Evolutionary conservation across 2,329 filamentous ascomycete genomes (phyloP), one percentile per base, ranked within the genome.

Genomic region (Penicillium sp.): DNA sequence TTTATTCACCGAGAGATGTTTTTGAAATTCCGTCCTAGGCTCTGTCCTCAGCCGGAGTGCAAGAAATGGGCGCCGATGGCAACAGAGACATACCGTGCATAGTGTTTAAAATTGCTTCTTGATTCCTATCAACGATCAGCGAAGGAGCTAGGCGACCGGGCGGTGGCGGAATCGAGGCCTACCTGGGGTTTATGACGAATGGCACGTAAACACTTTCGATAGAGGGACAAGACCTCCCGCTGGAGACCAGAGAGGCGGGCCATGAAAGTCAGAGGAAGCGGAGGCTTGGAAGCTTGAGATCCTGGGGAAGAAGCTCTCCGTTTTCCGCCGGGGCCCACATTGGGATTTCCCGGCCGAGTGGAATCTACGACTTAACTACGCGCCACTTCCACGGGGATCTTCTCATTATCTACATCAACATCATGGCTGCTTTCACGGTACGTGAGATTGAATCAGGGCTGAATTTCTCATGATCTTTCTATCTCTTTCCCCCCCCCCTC

Each of bases 151-250:
- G 18, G 29, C 15, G 33, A 8, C 18, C n/a, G 4, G 16, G 23
- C 21, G 26, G 21, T 39, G 26, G 31, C 36, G 18, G 21, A 18
- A 31, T n/a, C 33, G 26, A 46, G 23, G 53, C 80, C 64, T 71
- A 93, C 90, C 64, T 75, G 69, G 45, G 92, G 90, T 72, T 99
- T 97, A 66, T 85, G 86, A 54, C 87, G 84, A 53, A 87, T 85
- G 66, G 89, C 89, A 54, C 92, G 84, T 24, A 99, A 77, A 65
- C 93, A 97, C 68, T 85, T 83, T 53, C 93, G 85, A 71, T 97
- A 99, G 13, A 99, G 82, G 31, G 85, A 80, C 47, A 97, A 73
- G 3, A 96, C 93, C 66, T 96, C 90, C 65, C 84, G 87, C 70
- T 97, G 93, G n/a, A 97, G 79, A 33, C 94, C 94, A 7, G 92